phyloP scores from a whole-genome alignment of 2,329 filamentous ascomycete genomes.

The Paracamarosporium sp. region DNA sequence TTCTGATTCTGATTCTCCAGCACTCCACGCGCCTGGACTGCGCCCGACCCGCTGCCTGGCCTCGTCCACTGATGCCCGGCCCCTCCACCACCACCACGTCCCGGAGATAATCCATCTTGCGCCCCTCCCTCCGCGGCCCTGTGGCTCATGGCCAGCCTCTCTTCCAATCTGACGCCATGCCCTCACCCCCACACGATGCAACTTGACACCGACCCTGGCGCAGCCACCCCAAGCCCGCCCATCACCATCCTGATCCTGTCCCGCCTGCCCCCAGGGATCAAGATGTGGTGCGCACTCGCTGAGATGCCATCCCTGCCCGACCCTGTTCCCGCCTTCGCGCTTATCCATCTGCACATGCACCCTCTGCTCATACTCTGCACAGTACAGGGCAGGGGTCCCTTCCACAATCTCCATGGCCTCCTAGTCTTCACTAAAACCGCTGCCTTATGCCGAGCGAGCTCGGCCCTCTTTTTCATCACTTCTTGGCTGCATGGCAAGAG shows the following conservation, averaged over 20 bases:
- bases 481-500: conserved; percentile 44
- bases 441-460: conserved; percentile 34
- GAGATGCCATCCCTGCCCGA: conserved; percentile 26
- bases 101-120: conserved; percentile 16
- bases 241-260: conserved; percentile 31
- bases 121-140: background rate
- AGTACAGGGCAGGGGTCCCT: conserved; percentile 4
- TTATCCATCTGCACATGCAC: conserved; percentile 29
- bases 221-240: conserved; percentile 38
- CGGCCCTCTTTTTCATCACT: conserved; percentile 29
- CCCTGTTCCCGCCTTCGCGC: conserved; percentile 29
- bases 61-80: too few species aligned
- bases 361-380: conserved; percentile 6
- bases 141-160: conserved; percentile 12
- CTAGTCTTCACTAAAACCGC: conserved; percentile 38
- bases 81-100: background rate
- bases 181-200: conserved; percentile 38
- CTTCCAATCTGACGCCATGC: conserved; percentile 33
- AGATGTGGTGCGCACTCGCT: conserved; percentile 21
- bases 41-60: conserved; percentile 12
- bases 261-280: conserved; percentile 31
- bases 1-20: too few species aligned
- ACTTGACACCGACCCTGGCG: conserved; percentile 38
- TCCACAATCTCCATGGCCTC: conserved; percentile 22
- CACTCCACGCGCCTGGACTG: conserved; percentile 17